Evolutionary conservation across 768 basidiomycete species (phyloP).

Genomic region (Mycena haematopus): DNA sequence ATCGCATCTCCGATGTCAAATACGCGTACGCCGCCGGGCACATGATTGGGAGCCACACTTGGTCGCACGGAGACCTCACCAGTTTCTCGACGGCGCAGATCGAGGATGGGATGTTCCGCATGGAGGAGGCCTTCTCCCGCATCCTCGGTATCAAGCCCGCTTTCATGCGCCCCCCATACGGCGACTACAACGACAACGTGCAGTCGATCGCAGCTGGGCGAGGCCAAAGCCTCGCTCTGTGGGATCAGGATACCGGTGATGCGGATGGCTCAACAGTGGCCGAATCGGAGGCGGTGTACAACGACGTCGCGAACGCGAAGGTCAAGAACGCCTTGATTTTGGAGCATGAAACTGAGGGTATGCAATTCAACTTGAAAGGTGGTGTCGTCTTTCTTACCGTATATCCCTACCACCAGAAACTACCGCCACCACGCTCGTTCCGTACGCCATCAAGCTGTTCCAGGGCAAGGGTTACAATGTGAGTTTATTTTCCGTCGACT

Average conservation of each 20-base stretch:
- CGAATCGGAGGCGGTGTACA: neutral
- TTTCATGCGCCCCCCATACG: neutral
- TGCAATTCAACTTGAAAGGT: neutral
- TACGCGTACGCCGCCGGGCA: neutral
- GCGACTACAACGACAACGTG: neutral
- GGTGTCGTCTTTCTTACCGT: neutral
- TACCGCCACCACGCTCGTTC: neutral
- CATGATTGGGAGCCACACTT: neutral
- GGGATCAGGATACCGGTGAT: neutral
- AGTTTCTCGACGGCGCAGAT: neutral
- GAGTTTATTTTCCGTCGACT: neutral
- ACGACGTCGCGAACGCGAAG: neutral
- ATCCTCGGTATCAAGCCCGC: slow-evolving; percentile 1
- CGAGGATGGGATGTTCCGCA: neutral
- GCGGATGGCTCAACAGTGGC: neutral
- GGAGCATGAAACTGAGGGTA: neutral
- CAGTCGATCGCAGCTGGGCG: slow-evolving; percentile 1
- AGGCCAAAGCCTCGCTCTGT: neutral
- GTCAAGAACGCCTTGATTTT: neutral
- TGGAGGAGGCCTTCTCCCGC: slow-evolving; percentile 1
- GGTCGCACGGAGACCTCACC: neutral
- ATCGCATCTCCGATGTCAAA: neutral
- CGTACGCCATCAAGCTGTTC: slow-evolving; percentile 2
- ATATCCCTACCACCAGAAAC: neutral
- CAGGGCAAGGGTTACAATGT: neutral